phyloP scores from a whole-genome alignment of 176 grass and related monocot genomes.

The Aegilops tauschii region DNA sequence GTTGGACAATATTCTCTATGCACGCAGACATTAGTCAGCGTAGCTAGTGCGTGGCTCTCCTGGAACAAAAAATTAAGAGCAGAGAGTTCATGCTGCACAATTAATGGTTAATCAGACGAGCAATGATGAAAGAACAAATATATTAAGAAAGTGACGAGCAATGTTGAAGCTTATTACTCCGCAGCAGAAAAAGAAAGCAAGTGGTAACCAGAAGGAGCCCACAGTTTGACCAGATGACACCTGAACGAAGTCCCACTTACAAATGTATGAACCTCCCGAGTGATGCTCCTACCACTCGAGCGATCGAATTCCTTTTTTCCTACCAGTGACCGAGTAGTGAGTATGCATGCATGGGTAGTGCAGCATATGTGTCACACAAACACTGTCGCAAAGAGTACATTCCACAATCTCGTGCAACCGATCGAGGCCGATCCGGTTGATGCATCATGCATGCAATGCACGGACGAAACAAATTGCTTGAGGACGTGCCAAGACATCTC shows the following conservation, averaged over 20 bases:
- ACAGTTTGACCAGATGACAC: constrained; percentile 21
- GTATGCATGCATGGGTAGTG: not conserved
- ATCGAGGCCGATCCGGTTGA: not conserved
- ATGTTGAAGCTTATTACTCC: not conserved
- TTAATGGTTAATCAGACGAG: not conserved
- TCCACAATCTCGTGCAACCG: not conserved
- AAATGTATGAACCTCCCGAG: too few species aligned
- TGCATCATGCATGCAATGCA: not conserved
- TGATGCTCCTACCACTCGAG: not conserved
- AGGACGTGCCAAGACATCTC: not conserved
- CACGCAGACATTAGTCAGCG: not conserved
- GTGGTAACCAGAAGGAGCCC: constrained; percentile 6
- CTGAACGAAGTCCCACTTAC: too few species aligned
- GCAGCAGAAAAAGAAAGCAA: not conserved
- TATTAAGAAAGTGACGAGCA: not conserved
- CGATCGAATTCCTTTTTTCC: not conserved
- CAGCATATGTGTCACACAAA: too few species aligned
- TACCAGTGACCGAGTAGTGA: not conserved
- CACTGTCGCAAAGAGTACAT: not conserved
- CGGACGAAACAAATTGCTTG: constrained; percentile 11
- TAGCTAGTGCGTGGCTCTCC: not conserved
- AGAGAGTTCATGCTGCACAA: not conserved
- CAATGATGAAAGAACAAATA: not conserved
- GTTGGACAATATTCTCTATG: constrained; percentile 1
- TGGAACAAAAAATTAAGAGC: not conserved